Conservation (phyloP, 2,329 filamentous ascomycete genomes). For the Passalora sequoiae region DNA sequence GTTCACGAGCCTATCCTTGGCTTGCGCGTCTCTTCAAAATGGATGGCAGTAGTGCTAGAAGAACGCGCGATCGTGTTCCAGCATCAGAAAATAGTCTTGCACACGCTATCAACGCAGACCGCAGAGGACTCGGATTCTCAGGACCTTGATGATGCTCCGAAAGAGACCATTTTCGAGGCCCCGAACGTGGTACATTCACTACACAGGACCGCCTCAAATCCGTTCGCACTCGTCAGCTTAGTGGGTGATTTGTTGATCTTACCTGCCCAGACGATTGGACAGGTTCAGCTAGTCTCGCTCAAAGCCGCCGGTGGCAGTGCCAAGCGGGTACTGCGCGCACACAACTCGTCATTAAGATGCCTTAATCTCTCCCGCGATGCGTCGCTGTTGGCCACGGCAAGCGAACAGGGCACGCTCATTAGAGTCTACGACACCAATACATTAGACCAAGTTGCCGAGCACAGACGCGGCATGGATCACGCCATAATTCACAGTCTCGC, state of each 20-base stretch:
- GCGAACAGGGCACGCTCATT: conserved; percentile 85
- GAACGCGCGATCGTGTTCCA: conserved; percentile 30
- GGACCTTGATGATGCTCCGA: neutral
- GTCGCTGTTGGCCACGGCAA: conserved; percentile 79
- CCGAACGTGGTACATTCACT: conserved; percentile 45
- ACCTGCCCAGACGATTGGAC: conserved; percentile 78
- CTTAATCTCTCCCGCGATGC: conserved; percentile 76
- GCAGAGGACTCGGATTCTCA: conserved; percentile 32
- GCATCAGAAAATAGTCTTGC: conserved; percentile 24
- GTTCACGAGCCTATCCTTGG: conserved; percentile 75
- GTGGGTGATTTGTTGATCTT: conserved; percentile 71
- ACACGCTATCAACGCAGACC: conserved; percentile 43
- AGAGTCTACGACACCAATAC: conserved; percentile 77
- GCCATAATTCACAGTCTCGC: conserved; percentile 82
- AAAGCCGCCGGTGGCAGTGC: conserved; percentile 57
- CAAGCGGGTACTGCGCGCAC: conserved; percentile 89
- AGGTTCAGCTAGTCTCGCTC: conserved; percentile 82
- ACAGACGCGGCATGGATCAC: conserved; percentile 82
- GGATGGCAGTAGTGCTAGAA: conserved; percentile 68
- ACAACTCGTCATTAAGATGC: conserved; percentile 71
- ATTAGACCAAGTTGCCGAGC: conserved; percentile 74
- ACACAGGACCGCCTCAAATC: conserved; percentile 84
- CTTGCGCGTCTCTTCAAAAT: conserved; percentile 68
- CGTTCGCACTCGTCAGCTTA: conserved; percentile 72
- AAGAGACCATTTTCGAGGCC: conserved; percentile 10